Evolutionary conservation across 2,329 filamentous ascomycete species (phyloP).

Genomic region (Tolypocladium paradoxum): DNA sequence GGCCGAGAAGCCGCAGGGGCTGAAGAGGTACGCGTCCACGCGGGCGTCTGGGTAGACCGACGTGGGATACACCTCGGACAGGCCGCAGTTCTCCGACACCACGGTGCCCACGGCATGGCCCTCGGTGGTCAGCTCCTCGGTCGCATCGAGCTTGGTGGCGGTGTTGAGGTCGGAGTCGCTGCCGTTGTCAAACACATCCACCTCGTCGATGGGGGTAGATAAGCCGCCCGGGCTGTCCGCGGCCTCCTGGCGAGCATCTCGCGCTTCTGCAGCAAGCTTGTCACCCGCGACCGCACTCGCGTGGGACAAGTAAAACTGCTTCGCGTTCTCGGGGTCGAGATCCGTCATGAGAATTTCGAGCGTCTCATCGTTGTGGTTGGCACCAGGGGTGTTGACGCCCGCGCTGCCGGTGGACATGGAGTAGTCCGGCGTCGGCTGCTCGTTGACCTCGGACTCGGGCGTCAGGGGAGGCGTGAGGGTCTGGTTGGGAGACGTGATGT

Average conservation of each 20-base stretch:
- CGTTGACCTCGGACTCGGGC: slow-evolving; percentile 41
- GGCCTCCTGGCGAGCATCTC: slow-evolving; percentile 50
- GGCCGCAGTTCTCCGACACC: slow-evolving; percentile 80
- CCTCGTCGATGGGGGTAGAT: slow-evolving; percentile 43
- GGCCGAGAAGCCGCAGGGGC: slow-evolving; percentile 91
- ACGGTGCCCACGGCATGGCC: slow-evolving; percentile 88
- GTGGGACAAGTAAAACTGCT: slow-evolving; percentile 57
- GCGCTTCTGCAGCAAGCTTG: slow-evolving; percentile 59
- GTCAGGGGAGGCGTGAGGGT: slow-evolving; percentile 73
- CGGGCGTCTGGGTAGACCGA: slow-evolving; percentile 83
- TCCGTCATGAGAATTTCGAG: slow-evolving; percentile 65
- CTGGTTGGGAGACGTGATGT: slow-evolving; percentile 80
- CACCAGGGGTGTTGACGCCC: slow-evolving; percentile 27
- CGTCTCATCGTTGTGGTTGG: slow-evolving; percentile 60
- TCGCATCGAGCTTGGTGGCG: slow-evolving; percentile 41
- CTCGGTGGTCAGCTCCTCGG: slow-evolving; percentile 75
- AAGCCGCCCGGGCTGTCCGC: slow-evolving; percentile 50
- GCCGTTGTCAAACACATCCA: slow-evolving; percentile 74
- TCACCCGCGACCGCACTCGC: slow-evolving; percentile 85
- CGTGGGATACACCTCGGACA: slow-evolving; percentile 79
- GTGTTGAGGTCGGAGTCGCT: slow-evolving; percentile 41
- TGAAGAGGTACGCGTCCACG: slow-evolving; percentile 93
- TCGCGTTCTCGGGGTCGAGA: slow-evolving; percentile 56
- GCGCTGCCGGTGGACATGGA: slow-evolving; percentile 43
- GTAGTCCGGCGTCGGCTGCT: slow-evolving; percentile 25